These are phyloP conservation scores for Phytopythium aichiense DNA, from an alignment of 352 stramenopile genomes.

Conservation along the genomic window DNA sequence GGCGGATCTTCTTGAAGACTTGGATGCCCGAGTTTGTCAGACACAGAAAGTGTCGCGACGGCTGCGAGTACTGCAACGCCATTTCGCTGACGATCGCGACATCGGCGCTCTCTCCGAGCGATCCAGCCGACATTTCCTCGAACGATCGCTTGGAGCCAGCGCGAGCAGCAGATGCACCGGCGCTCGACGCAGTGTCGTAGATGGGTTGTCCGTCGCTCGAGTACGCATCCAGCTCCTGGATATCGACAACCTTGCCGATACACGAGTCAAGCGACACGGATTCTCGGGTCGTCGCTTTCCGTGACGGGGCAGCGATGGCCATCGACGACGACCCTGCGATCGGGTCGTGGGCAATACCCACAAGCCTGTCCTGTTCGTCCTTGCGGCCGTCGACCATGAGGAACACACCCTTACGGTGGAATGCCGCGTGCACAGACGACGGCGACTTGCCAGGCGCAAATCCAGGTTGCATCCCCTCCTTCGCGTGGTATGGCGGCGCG, in stretches of 20 bases:
- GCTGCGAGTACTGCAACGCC: slow-evolving; percentile 79
- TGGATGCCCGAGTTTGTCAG: slow-evolving; percentile 85
- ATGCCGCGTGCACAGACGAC: slow-evolving; percentile 70
- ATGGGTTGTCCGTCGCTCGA: slow-evolving; percentile 24
- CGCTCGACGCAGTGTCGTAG: slow-evolving; percentile 4
- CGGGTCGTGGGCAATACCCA: slow-evolving; percentile 69
- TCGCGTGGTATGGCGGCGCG: slow-evolving; percentile 78
- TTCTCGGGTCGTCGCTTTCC: slow-evolving; percentile 72
- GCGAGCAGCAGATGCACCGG: slow-evolving; percentile 11
- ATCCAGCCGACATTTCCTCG: slow-evolving; percentile 63
- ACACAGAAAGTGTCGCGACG: slow-evolving; percentile 80
- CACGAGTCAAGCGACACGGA: slow-evolving; percentile 71
- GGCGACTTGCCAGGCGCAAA: slow-evolving; percentile 77
- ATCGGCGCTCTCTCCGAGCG: slow-evolving; percentile 20
- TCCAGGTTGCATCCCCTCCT: slow-evolving; percentile 84
- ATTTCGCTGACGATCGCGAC: slow-evolving; percentile 70
- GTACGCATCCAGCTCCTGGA: slow-evolving; percentile 58
- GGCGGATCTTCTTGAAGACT: slow-evolving; percentile 88
- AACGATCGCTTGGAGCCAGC: slow-evolving; percentile 62
- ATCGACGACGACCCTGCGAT: slow-evolving; percentile 58
- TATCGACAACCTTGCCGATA: slow-evolving; percentile 81
- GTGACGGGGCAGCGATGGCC: slow-evolving; percentile 38
- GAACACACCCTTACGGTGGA: slow-evolving; percentile 77
- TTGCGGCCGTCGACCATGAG: slow-evolving; percentile 72
- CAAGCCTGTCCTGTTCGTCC: slow-evolving; percentile 74